Evolutionary conservation across 306 rosid genomes (phyloP).

Genomic region (Citrullus amarus): DNA sequence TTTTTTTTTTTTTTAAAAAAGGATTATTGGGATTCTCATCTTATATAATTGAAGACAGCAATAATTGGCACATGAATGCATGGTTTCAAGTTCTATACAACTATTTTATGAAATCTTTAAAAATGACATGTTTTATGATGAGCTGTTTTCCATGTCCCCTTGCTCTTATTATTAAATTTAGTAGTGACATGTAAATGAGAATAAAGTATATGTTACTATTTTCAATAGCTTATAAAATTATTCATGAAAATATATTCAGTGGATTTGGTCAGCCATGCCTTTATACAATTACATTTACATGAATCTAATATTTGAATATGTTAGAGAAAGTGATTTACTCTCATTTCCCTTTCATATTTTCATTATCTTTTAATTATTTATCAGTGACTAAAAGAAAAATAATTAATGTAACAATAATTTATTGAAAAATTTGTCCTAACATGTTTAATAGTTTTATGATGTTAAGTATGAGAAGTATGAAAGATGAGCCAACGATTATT

Average conservation of each 20-base stretch:
- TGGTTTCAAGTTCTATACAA: not conserved
- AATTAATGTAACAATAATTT: too few relatives aligned
- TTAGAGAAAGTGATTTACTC: not conserved
- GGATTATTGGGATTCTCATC: not conserved
- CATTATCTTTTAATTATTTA: too few relatives aligned
- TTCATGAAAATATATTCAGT: not conserved
- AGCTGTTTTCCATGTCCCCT: slow-evolving; percentile 2
- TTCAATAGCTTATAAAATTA: not conserved
- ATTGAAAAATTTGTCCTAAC: too few relatives aligned
- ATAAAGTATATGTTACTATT: not conserved
- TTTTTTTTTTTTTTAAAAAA: too few relatives aligned
- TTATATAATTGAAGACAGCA: not conserved
- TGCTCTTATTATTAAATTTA: not conserved
- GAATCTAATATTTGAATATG: not conserved
- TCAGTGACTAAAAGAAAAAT: too few relatives aligned
- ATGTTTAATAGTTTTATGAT: too few relatives aligned
- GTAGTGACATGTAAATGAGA: slow-evolving; percentile 2
- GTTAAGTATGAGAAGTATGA: too few relatives aligned
- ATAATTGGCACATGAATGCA: slow-evolving; percentile 4
- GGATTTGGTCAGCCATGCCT: not conserved
- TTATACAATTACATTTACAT: not conserved
- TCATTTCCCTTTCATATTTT: not conserved
- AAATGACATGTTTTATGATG: not conserved
- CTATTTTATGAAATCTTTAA: not conserved
- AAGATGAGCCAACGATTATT: too few relatives aligned